Evolutionary conservation across 306 rosid species (phyloP).

Genomic region (Benincasa hispida): DNA sequence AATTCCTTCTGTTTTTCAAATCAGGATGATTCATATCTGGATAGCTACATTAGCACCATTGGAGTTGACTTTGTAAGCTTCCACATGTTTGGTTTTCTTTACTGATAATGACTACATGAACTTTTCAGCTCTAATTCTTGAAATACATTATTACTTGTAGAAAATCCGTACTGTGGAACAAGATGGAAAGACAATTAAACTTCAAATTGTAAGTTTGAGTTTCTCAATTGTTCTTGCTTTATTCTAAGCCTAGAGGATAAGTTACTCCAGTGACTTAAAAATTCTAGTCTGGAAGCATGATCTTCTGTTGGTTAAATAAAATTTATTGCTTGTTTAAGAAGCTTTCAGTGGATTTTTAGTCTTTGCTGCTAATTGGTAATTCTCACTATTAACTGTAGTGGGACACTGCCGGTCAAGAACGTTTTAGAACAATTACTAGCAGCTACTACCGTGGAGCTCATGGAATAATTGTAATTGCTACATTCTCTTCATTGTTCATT

Average conservation of each 20-base stretch:
- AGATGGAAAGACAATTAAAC: conserved; percentile 72
- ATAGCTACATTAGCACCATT: conserved; percentile 76
- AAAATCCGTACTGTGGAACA: conserved; percentile 78
- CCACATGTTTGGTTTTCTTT: background rate
- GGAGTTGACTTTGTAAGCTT: conserved; percentile 73
- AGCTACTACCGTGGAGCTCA: conserved; percentile 86
- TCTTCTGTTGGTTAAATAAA: background rate
- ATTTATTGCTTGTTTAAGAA: background rate
- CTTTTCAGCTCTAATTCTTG: conserved; percentile 11
- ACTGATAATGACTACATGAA: background rate
- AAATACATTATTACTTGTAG: conserved; percentile 18
- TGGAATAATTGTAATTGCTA: conserved; percentile 51
- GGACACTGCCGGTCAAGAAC: conserved; percentile 86
- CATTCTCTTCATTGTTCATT: background rate
- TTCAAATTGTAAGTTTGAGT: conserved; percentile 53
- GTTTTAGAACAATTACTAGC: conserved; percentile 74
- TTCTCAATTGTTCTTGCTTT: background rate
- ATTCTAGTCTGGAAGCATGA: background rate
- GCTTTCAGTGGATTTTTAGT: conserved; percentile 1
- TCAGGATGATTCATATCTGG: conserved; percentile 76
- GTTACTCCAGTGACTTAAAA: background rate
- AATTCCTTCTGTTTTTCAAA: conserved; percentile 13
- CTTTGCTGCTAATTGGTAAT: conserved; percentile 14
- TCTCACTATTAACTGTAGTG: conserved; percentile 21
- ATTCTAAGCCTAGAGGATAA: background rate